A percentile compares a stretch with the other conserved stretches of the same genome.
Evolutionary conservation across 352 stramenopile genomes (phyloP).

Genomic region (Globisporangium apiculatum): DNA sequence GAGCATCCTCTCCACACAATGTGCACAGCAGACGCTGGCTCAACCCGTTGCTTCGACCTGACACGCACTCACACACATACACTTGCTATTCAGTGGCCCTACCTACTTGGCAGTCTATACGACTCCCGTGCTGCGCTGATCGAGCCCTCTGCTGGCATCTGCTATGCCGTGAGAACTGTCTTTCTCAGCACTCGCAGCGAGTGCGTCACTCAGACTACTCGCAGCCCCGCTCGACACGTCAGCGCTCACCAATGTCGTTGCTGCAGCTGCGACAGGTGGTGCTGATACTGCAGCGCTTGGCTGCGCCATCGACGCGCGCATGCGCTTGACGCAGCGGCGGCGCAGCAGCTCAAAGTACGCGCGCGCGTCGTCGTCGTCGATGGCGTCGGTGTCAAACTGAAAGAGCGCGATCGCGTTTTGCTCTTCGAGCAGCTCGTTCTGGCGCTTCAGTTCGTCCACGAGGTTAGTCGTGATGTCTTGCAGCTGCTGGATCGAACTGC

Average conservation of each 20-base stretch:
- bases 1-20: too few relatives aligned
- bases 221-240: background rate
- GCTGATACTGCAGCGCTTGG: too few relatives aligned
- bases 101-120: background rate
- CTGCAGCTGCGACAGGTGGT: too few relatives aligned
- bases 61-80: too few relatives aligned
- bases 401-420: constrained; percentile 69
- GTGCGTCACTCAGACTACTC: background rate
- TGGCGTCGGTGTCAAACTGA: constrained; percentile 35
- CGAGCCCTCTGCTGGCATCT: background rate
- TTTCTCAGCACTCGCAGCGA: background rate
- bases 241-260: too few relatives aligned
- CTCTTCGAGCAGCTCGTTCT: constrained; percentile 67
- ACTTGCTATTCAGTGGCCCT: too few relatives aligned
- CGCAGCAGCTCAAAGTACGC: constrained; percentile 47
- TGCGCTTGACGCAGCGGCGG: constrained; percentile 46
- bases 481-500: constrained; percentile 16
- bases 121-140: background rate
- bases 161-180: background rate
- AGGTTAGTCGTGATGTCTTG: constrained; percentile 25
- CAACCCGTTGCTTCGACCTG: too few relatives aligned
- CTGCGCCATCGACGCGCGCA: constrained; percentile 16
- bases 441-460: constrained; percentile 43
- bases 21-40: too few relatives aligned
- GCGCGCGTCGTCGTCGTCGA: constrained; percentile 40